Conservation (phyloP, 2,329 filamentous ascomycete species). For the Cladosporium sp. region DNA sequence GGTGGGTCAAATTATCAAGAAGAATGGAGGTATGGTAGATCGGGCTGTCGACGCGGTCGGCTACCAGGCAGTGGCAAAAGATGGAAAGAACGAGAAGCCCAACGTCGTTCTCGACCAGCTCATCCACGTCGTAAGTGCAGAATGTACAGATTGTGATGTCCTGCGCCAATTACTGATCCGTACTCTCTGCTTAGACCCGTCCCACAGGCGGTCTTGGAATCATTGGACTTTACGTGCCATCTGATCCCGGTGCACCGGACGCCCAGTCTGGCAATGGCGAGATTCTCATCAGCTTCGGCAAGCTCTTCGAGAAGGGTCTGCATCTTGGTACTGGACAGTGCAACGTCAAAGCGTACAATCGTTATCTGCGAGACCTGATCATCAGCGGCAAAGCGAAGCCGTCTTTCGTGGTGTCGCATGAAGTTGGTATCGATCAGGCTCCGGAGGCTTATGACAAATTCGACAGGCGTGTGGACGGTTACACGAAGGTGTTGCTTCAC, state of each 20-base stretch:
- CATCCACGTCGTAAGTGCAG: conserved; percentile 51
- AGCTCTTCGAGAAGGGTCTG: conserved; percentile 65
- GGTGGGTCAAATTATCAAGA: conserved; percentile 58
- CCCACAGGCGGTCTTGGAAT: conserved; percentile 60
- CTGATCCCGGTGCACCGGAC: conserved; percentile 61
- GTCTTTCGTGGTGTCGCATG: conserved; percentile 63
- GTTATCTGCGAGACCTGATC: conserved; percentile 62
- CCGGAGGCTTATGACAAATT: conserved; percentile 60
- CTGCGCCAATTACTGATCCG: too few species aligned
- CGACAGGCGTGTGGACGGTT: conserved; percentile 61
- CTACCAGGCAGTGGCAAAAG: conserved; percentile 61
- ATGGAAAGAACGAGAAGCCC: conserved; percentile 56
- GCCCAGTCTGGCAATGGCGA: conserved; percentile 57
- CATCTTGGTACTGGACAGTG: conserved; percentile 60
- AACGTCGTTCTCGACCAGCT: conserved; percentile 62
- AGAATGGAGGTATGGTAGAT: conserved; percentile 59
- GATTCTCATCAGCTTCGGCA: conserved; percentile 62
- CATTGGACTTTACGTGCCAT: conserved; percentile 41
- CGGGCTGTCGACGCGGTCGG: conserved; percentile 63
- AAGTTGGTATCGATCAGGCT: conserved; percentile 60
- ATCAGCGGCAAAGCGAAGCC: conserved; percentile 62
- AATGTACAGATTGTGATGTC: too few species aligned
- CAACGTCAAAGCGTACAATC: conserved; percentile 66
- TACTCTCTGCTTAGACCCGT: too few species aligned
- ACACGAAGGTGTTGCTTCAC: conserved; percentile 65